Conservation (phyloP, 768 basidiomycete genomes). For the Chalciporus chontae region DNA sequence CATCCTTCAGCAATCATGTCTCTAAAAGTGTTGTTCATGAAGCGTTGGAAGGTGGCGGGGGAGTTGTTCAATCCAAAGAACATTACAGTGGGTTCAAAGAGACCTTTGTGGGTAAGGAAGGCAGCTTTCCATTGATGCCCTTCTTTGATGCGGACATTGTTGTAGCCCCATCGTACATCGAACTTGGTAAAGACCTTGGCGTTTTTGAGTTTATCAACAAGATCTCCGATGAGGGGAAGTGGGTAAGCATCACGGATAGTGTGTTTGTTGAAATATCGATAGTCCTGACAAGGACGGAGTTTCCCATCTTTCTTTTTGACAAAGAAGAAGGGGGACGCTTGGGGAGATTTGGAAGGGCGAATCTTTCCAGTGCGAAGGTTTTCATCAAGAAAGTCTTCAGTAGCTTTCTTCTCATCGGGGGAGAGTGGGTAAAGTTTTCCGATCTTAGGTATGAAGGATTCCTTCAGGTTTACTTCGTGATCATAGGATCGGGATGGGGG, state of each 20-base stretch:
- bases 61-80: slow-evolving; percentile 19
- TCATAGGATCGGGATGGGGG: neutral
- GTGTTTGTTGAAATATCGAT: no score
- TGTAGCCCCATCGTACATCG: no score
- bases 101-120: no score
- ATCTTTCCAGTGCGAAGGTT: slow-evolving; percentile 3
- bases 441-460: neutral
- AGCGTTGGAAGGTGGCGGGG: slow-evolving; percentile 6
- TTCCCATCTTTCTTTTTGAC: no score
- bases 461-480: neutral
- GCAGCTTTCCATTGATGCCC: no score
- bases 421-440: neutral
- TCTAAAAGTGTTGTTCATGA: no score
- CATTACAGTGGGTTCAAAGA: slow-evolving; percentile 13
- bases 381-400: slow-evolving; percentile 10
- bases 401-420: neutral
- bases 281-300: no score
- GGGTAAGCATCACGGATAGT: no score
- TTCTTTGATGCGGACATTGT: no score
- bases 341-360: slow-evolving; percentile 12
- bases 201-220: no score
- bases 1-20: slow-evolving; percentile 9
- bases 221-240: no score
- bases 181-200: no score
- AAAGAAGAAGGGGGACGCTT: neutral